Conservation (phyloP, 495 filamentous ascomycete species). For the Penicillium longicatenatum region DNA sequence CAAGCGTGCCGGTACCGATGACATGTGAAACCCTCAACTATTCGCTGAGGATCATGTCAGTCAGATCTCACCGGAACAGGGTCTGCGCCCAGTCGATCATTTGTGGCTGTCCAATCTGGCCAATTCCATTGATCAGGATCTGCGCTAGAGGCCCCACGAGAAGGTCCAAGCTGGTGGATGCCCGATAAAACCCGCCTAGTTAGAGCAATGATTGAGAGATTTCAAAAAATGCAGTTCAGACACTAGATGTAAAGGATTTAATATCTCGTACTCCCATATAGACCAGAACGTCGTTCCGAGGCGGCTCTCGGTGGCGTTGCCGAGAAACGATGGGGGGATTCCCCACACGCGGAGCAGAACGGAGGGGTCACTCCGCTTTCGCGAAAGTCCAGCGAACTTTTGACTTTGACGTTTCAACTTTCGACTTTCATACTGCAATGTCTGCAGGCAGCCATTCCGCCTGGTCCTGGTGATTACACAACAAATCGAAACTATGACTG, state of each 20-base stretch:
- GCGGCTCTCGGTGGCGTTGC: slow-evolving; percentile 11
- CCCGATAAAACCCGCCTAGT: neutral
- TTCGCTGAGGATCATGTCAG: neutral
- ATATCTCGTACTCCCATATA: neutral
- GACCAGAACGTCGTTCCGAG: neutral
- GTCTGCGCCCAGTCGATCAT: neutral
- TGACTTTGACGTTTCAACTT: slow-evolving; percentile 17
- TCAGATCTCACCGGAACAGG: neutral
- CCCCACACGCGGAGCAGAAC: slow-evolving; percentile 42
- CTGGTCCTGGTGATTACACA: slow-evolving; percentile 20
- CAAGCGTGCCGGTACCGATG: neutral
- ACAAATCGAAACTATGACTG: slow-evolving; percentile 34
- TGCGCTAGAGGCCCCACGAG: neutral
- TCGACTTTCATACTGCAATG: slow-evolving; percentile 23
- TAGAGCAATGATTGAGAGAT: neutral
- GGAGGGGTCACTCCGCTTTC: slow-evolving; percentile 38
- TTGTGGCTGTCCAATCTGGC: slow-evolving; percentile 6
- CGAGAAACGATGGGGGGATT: slow-evolving; percentile 19
- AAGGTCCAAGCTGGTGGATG: neutral
- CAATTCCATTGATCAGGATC: slow-evolving; percentile 1
- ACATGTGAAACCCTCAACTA: slow-evolving; percentile 11
- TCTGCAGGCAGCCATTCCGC: slow-evolving; percentile 39
- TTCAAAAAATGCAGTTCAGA: neutral
- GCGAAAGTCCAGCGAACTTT: slow-evolving; percentile 23
- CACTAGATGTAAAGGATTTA: neutral